Percentiles rank a stretch among this genome's conserved stretches.
Conservation (phyloP, 2,329 filamentous ascomycete species). For the Phoma herbarum region DNA sequence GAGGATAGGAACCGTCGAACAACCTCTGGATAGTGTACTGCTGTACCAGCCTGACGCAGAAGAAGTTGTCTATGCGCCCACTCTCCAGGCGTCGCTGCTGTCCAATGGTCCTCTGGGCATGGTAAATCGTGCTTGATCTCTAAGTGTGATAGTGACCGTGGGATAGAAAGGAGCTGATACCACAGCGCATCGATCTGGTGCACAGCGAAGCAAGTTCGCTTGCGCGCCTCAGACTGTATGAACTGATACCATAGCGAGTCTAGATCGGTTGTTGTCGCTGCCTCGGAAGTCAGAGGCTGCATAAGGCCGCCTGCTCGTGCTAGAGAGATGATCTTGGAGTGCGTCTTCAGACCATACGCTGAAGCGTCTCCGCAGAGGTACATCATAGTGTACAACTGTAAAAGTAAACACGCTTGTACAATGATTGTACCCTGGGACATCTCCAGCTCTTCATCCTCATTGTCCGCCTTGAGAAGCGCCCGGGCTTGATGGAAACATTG, state of each 20-base stretch:
- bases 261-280: constrained; percentile 23
- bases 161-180: constrained; percentile 36
- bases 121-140: constrained; percentile 36
- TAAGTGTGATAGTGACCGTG: constrained; percentile 34
- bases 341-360: constrained; percentile 31
- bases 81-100: constrained; percentile 24
- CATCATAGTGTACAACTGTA: constrained; percentile 31
- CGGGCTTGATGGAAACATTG: constrained; percentile 29
- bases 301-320: constrained; percentile 31
- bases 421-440: constrained; percentile 9
- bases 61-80: constrained; percentile 30
- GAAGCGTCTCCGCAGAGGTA: constrained; percentile 30
- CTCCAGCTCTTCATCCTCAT: constrained; percentile 12
- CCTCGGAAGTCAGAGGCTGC: constrained; percentile 21
- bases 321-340: constrained; percentile 32
- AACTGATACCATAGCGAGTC: constrained; percentile 30
- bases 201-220: constrained; percentile 31
- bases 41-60: constrained; percentile 12
- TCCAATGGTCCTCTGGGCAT: constrained; percentile 31
- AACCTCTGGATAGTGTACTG: constrained; percentile 27
- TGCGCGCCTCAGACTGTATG: constrained; percentile 23
- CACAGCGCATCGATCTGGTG: constrained; percentile 35
- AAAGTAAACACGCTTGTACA: constrained; percentile 31
- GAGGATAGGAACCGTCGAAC: constrained; percentile 29
- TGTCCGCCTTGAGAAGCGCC: constrained; percentile 21